Conservation (phyloP, 1,284 basidiomycete species). For the Irpex lacteus region DNA sequence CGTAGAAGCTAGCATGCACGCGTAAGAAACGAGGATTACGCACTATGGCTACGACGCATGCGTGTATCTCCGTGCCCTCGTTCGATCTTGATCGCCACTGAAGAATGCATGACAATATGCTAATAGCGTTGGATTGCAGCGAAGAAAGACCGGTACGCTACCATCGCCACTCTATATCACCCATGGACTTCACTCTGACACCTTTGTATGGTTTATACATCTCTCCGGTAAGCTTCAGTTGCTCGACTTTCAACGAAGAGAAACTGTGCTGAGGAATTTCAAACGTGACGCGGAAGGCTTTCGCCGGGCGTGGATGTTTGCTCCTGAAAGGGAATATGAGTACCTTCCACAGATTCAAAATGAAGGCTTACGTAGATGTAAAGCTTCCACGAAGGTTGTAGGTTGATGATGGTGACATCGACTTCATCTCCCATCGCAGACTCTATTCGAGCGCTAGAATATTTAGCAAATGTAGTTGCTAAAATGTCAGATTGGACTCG, state of each 20-base stretch:
- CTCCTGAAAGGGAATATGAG: slow-evolving; percentile 26
- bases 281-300: slow-evolving; percentile 72
- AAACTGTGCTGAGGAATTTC: slow-evolving; percentile 72
- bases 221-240: slow-evolving; percentile 80
- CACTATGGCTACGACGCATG: neutral
- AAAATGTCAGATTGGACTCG: slow-evolving; percentile 26
- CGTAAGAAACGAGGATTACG: neutral
- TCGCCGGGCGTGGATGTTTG: slow-evolving; percentile 52
- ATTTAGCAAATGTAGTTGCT: neutral
- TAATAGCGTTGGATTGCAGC: neutral
- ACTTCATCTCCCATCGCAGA: slow-evolving; percentile 75
- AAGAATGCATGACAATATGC: too few species aligned
- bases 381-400: slow-evolving; percentile 80
- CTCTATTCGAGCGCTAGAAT: slow-evolving; percentile 37
- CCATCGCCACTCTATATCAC: slow-evolving; percentile 77
- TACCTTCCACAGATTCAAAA: slow-evolving; percentile 1
- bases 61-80: neutral
- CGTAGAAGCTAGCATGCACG: neutral
- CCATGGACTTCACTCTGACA: slow-evolving; percentile 58
- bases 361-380: slow-evolving; percentile 51
- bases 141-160: slow-evolving; percentile 24
- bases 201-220: slow-evolving; percentile 75
- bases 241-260: slow-evolving; percentile 81
- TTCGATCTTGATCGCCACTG: neutral
- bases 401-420: slow-evolving; percentile 64